These are phyloP conservation scores for Pyrus hybrid DNA, from an alignment of 331 rosid genomes.

Conservation along the genomic window DNA sequence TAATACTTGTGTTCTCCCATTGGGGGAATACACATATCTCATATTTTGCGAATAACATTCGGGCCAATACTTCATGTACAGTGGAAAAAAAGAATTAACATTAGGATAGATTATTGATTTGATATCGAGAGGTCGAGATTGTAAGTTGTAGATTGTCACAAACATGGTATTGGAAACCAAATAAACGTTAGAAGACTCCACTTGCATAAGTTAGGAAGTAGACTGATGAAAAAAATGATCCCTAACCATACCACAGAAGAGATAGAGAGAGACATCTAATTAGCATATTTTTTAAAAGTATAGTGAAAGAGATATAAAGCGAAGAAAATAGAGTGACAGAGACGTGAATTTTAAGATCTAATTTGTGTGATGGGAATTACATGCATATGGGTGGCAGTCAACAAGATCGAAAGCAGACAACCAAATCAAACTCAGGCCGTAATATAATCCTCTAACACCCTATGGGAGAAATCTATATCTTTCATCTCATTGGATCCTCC, in stretches of 20 bases:
- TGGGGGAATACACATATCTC: too few relatives aligned
- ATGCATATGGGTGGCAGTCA: neutral
- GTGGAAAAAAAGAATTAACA: neutral
- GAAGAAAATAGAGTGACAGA: neutral
- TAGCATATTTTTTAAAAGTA: too few relatives aligned
- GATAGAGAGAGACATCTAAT: neutral
- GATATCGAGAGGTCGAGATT: neutral
- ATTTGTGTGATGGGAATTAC: constrained; percentile 8
- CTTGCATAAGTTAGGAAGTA: neutral
- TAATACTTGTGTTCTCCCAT: too few relatives aligned
- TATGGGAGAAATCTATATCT: neutral
- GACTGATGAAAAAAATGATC: neutral
- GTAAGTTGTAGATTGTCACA: neutral
- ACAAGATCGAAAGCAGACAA: neutral
- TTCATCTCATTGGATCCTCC: neutral
- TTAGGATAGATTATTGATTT: neutral
- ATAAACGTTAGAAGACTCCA: neutral
- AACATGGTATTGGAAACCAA: neutral
- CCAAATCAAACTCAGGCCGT: neutral
- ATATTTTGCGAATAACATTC: too few relatives aligned
- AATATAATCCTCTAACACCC: neutral
- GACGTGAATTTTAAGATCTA: neutral
- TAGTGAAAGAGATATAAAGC: neutral
- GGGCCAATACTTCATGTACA: neutral
- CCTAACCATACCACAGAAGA: neutral